Evolutionary conservation across 2,329 filamentous ascomycete genomes (phyloP), one percentile per base, ranked within the genome.

Genomic region (Biscogniauxia marginata): DNA sequence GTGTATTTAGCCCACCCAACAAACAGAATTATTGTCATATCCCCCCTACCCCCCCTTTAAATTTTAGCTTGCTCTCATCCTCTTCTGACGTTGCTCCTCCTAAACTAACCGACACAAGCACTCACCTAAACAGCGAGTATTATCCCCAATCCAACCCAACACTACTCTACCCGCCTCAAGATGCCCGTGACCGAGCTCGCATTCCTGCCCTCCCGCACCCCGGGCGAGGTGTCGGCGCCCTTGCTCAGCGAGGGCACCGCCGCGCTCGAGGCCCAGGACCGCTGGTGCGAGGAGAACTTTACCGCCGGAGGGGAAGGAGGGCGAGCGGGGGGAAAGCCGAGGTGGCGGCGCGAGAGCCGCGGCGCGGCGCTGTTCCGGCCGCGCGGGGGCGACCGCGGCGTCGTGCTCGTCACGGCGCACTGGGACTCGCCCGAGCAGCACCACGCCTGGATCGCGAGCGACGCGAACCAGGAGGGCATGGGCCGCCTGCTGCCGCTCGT

Each of bases 111-210:
- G 13, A 16, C 30, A 39, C 6, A 39, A 16, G 13, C 5, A 5
- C 30, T 39, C 30, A 39, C 30, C n/a, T 4, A 39, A 46, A 46
- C 6, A 2, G 20, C 45, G 8, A 46, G 8, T 21, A 46, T 18
- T 46, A 21, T 23, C 11, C 7, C 18, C 20, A 21, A 13, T 21
- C 11, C 5, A 9, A 3, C 2, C 5, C 7, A 30, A 7, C 25
- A 3, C 25, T 8, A 30, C 25, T 30, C 13, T n/a, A 39, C 9
- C 30, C n/a, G 3, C 3, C 30, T 13, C 25, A 50, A 58, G 5
- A 60, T 66, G 63, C 46, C 62, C 20, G 61, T 64, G 9, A 61
- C 62, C 19, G 62, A 64, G 21, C 50, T 64, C 13, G 60, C 63
- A n/a, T 54, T 57, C 52, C 39, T 67, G 16, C 55, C 61, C 9